A percentile compares a stretch with the other conserved stretches of the same genome.
Evolutionary conservation across 306 rosid species (phyloP).

Genomic region (Trifolium subterraneum): DNA sequence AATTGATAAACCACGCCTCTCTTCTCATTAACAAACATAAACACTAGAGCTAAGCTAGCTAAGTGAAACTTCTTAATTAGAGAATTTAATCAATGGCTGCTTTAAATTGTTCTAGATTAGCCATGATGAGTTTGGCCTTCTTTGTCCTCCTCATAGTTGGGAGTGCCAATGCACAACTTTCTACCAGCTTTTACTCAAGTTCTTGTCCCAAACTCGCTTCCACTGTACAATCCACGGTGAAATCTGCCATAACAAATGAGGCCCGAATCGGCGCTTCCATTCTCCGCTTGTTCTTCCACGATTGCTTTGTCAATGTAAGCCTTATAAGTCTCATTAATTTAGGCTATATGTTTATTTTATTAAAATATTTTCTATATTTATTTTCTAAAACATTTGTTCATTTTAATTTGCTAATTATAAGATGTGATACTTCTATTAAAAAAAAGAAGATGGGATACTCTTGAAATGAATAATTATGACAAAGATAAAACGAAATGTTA

Average conservation of each 20-base stretch:
- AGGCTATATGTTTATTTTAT: too few relatives aligned
- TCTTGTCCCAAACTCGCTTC: slow-evolving; percentile 71
- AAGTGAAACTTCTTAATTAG: neutral
- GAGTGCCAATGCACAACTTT: slow-evolving; percentile 69
- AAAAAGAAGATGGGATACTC: too few relatives aligned
- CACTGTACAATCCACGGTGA: slow-evolving; percentile 61
- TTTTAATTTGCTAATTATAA: too few relatives aligned
- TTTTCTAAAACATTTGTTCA: too few relatives aligned
- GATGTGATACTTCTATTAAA: too few relatives aligned
- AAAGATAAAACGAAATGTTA: too few relatives aligned
- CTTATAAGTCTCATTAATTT: too few relatives aligned
- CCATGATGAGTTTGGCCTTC: slow-evolving; percentile 36
- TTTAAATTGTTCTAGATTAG: slow-evolving; percentile 30
- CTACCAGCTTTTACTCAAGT: slow-evolving; percentile 60
- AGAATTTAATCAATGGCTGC: slow-evolving; percentile 38
- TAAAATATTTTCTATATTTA: too few relatives aligned
- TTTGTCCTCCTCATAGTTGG: slow-evolving; percentile 48
- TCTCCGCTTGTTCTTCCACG: slow-evolving; percentile 88
- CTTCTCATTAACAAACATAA: neutral
- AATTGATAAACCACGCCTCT: slow-evolving; percentile 23
- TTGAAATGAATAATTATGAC: too few relatives aligned
- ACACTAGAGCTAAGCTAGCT: neutral
- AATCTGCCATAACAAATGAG: slow-evolving; percentile 68
- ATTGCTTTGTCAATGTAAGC: slow-evolving; percentile 83
- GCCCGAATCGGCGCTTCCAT: slow-evolving; percentile 91